These are phyloP conservation scores for Sextonia rubra DNA, from an alignment of 164 flowering plant genomes.

Conservation along the genomic window DNA sequence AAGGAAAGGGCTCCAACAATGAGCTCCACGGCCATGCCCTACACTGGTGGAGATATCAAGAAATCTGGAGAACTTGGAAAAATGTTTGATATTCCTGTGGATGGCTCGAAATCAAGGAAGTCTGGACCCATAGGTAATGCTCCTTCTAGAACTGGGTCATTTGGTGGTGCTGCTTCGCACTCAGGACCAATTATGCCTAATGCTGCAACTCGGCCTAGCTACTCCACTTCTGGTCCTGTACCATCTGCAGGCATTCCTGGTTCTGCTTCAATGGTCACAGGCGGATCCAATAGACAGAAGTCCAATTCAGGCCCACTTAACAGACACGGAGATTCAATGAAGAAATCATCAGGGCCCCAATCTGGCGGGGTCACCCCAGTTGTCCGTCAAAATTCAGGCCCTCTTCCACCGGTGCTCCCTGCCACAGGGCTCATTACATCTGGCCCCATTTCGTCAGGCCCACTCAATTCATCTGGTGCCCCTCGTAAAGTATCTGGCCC, in stretches of 20 bases:
- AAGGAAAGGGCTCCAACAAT: slow-evolving; percentile 87
- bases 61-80: slow-evolving; percentile 97
- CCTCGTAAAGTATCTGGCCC: slow-evolving; percentile 84
- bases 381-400: slow-evolving; percentile 89
- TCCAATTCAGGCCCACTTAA: slow-evolving; percentile 91
- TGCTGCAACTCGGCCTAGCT: slow-evolving; percentile 48
- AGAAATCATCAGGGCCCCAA: slow-evolving; percentile 92
- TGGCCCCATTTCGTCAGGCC: slow-evolving; percentile 88
- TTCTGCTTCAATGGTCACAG: slow-evolving; percentile 45
- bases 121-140: slow-evolving; percentile 81
- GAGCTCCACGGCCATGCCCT: slow-evolving; percentile 87
- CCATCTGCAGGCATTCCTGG: slow-evolving; percentile 46
- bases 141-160: slow-evolving; percentile 83
- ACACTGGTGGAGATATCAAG: slow-evolving; percentile 97
- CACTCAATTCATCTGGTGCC: slow-evolving; percentile 81
- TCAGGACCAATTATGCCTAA: slow-evolving; percentile 73
- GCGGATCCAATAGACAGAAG: slow-evolving; percentile 48
- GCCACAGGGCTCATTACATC: slow-evolving; percentile 93
- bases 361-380: slow-evolving; percentile 59
- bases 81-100: slow-evolving; percentile 90
- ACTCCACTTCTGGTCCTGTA: slow-evolving; percentile 50
- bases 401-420: slow-evolving; percentile 74
- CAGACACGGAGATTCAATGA: slow-evolving; percentile 76
- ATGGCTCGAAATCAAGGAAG: slow-evolving; percentile 84
- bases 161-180: slow-evolving; percentile 81